Percentiles rank a stretch among this genome's conserved stretches.
Conservation (phyloP, 768 basidiomycete species). For the Tylopilus felleus region DNA sequence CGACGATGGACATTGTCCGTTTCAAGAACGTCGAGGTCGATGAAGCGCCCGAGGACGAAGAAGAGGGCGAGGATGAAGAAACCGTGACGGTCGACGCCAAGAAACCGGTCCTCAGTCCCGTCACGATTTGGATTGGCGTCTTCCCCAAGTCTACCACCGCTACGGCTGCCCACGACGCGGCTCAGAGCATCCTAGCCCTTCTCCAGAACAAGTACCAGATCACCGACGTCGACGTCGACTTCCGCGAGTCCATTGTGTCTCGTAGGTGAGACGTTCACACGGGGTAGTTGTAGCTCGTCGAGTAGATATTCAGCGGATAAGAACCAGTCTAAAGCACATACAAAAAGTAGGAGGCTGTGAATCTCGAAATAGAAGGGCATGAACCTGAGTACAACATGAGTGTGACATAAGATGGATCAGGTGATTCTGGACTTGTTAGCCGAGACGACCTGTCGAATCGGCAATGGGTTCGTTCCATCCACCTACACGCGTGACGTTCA, state of each 20-base stretch:
- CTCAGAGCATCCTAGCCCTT: background rate
- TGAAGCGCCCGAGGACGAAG: no score
- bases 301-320: no score
- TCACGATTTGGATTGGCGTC: background rate
- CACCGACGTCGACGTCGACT: background rate
- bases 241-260: background rate
- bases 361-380: no score
- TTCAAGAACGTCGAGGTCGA: background rate
- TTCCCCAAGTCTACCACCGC: background rate
- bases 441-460: no score
- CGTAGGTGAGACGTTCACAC: no score
- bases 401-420: no score
- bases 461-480: no score
- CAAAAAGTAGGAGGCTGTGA: no score
- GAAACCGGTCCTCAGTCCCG: background rate
- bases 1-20: background rate
- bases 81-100: background rate
- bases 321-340: no score
- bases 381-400: no score
- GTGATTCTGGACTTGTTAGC: no score
- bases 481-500: background rate
- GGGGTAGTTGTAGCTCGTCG: no score
- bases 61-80: background rate
- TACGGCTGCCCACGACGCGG: background rate
- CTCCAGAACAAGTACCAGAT: background rate